Evolutionary conservation across 495 filamentous ascomycete species (phyloP).

Genomic region (Pseudevernia furfuracea): DNA sequence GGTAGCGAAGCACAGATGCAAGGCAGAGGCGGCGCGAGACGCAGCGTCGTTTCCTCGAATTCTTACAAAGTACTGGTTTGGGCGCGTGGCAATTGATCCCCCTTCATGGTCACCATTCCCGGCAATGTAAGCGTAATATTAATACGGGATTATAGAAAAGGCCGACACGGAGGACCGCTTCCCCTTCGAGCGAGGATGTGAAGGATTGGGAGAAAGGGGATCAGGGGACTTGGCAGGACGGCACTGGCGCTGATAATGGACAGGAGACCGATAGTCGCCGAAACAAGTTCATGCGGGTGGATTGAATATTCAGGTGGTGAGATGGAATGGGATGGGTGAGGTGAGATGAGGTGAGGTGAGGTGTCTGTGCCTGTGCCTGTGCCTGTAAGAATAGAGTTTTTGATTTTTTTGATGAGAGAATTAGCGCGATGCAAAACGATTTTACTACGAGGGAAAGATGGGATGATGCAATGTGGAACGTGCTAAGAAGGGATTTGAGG

Average conservation of each 20-base stretch:
- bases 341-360: not conserved
- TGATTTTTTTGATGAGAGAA: not conserved
- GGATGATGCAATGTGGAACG: not conserved
- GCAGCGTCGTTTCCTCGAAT: not conserved
- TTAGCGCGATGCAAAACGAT: conserved; percentile 1
- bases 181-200: not conserved
- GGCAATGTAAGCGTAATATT: not conserved
- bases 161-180: conserved; percentile 1
- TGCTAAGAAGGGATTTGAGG: not conserved
- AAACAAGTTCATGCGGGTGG: conserved; percentile 10
- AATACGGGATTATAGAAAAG: not conserved
- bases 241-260: conserved; percentile 2
- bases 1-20: not conserved
- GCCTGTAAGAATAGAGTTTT: too few relatives aligned
- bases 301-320: not conserved
- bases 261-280: not conserved
- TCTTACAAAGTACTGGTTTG: not conserved
- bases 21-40: too few relatives aligned
- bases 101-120: not conserved
- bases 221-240: not conserved
- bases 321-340: not conserved
- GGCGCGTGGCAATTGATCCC: not conserved
- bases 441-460: not conserved
- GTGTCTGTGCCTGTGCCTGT: too few relatives aligned
- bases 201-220: conserved; percentile 2